phyloP scores from a whole-genome alignment of 1,284 basidiomycete genomes.

The Melanopsichium pennsylvanicum region DNA sequence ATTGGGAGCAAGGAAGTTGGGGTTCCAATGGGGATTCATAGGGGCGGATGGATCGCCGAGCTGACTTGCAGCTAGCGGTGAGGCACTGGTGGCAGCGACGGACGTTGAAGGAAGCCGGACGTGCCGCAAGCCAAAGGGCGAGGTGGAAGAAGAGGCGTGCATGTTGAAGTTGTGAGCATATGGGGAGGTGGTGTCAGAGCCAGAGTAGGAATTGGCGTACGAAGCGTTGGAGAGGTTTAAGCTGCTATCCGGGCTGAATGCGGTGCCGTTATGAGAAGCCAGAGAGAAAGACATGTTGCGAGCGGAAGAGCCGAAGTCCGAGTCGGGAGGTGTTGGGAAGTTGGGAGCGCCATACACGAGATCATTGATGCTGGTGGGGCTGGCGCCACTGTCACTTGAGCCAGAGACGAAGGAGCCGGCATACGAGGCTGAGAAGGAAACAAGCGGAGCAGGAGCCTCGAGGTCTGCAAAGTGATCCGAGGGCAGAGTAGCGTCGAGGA shows the following conservation, averaged over 20 bases:
- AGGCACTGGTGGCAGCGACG: conserved; percentile 1
- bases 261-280: conserved; percentile 10
- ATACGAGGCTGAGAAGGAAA: conserved; percentile 36
- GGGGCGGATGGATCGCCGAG: conserved; percentile 3
- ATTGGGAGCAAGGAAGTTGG: conserved; percentile 27
- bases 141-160: conserved; percentile 19
- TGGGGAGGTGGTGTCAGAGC: conserved; percentile 32
- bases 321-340: conserved; percentile 45
- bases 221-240: conserved; percentile 18
- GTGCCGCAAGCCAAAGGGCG: conserved; percentile 24
- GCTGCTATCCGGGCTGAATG: conserved; percentile 20
- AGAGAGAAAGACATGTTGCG: conserved; percentile 36
- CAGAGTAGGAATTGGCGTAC: conserved; percentile 19
- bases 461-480: conserved; percentile 33
- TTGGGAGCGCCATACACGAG: conserved; percentile 45
- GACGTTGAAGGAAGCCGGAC: conserved; percentile 19
- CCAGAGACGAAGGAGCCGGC: conserved; percentile 41
- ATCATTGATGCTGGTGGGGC: conserved; percentile 50
- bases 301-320: conserved; percentile 21
- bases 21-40: conserved; percentile 16
- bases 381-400: conserved; percentile 45
- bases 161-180: conserved; percentile 20
- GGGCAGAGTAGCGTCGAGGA: conserved; percentile 31
- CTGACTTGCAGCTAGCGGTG: background rate
- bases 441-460: conserved; percentile 30